Evolutionary conservation across 2,329 filamentous ascomycete genomes (phyloP), one percentile per base, ranked within the genome.

Genomic region (Epichloe bromicola): DNA sequence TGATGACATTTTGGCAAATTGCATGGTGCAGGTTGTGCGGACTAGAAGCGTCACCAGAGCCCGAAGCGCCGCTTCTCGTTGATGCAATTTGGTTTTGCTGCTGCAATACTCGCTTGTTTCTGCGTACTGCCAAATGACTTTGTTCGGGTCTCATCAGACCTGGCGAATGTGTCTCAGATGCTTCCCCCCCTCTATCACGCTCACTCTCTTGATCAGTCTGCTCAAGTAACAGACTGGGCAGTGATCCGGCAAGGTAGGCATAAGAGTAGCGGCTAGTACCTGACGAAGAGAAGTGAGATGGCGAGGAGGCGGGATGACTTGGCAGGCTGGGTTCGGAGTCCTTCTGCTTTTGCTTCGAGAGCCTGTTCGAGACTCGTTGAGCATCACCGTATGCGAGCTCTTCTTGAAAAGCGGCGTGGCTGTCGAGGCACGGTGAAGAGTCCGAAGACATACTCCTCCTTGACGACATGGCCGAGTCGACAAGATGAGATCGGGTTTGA

Each of bases 241-340:
- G 39, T 7, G 51, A 53, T 19, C 44, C 51, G 17, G 45, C 45
- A 19, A 53, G 49, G 30, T 53, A 48, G 19, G 36, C 30, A 19
- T 19, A 34, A 20, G 52, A 51, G 33, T 19, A 39, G 8, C 49
- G 49, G 34, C 41, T 49, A 5, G 49, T 49, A 6, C 41, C 49
- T 6, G 30, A 37, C 10, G 17, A n/a, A 23, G 49, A 34, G 17
- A 41, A 53, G 30, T n/a, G 4, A 37, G 39, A 19, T 2, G 20
- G n/a, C 15, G 44, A 10, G 17, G 33, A 8, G 17, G 26, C 2
- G 19, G n/a, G 23, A 42, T 46, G 34, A 23, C 17, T 33, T 14
- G 30, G 36, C 8, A 40, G 5, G 38, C n/a, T 39, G 19, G 44
- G n/a, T 19, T 41, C 20, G 40, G 26, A 44, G 12, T 11, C n/a